Evolutionary conservation across 352 stramenopile species (phyloP), one percentile per base, ranked within the genome.

Genomic region (Globisporangium barbulae): DNA sequence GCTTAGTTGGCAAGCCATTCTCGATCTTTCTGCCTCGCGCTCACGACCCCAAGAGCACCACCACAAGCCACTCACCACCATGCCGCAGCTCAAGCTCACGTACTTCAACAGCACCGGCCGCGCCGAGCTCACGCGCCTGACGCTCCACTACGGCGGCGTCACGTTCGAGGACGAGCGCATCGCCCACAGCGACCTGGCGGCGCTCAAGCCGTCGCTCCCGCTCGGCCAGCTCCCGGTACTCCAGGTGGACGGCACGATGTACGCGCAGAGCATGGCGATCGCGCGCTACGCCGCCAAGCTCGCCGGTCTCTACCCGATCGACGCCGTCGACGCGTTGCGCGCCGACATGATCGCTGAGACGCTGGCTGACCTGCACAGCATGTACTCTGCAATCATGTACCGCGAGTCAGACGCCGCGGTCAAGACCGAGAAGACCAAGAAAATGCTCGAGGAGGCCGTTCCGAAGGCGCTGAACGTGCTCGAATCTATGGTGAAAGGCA

Each of bases 41-140:
- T 3, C 49, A 25, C 39, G 13, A 54, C 12, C 22, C 19, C 48
- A 37, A 54, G 25, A 37, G 12, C 25, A 37, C 0, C 21, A 9
- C 21, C 47, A 35, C 21, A n/a, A n/a, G 19, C 47, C 47, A 37
- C 28, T 10, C 15, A 5, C 35, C 47, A 53, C 49, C 13, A 39
- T 54, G 25, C 48, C 67, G 22, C 64, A 72, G n/a, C 60, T 90
- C 53, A 86, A 88, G 77, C 66, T 94, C 37, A 90, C 73, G 48
- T 96, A 96, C 72, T 93, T 94, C 54, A 57, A 75, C 42, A 59
- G 71, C 35, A 15, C 70, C 0, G 85, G 74, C 3, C 81, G 79
- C 35, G 85, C 66, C 0, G 88, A 94, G 72, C 64, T 88, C 31
- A 75, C 79, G 6, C 84, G 88, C 22, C 70, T 94, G 13, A 65